Evolutionary conservation across 345 rosid species (phyloP).

Genomic region (Citrus glauca): DNA sequence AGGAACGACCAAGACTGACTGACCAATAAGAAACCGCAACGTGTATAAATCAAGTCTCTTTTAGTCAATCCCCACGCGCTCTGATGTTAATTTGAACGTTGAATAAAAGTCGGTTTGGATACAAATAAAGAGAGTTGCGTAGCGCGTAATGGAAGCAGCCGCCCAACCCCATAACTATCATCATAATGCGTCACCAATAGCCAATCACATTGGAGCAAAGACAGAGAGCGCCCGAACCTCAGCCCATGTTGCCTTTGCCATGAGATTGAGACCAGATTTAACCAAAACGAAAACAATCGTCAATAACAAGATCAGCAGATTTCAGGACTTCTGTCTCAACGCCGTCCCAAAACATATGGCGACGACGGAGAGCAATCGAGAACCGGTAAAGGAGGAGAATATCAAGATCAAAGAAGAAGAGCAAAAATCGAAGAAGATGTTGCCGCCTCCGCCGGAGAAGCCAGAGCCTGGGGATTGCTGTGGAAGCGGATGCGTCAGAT

Average conservation of each 20-base stretch:
- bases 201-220: not conserved
- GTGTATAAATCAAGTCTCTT: not conserved
- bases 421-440: conserved; percentile 9
- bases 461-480: conserved; percentile 95
- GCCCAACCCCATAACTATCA: not conserved
- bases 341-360: not conserved
- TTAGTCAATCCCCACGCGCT: not conserved
- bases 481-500: conserved; percentile 88
- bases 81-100: not conserved
- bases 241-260: not conserved
- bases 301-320: not conserved
- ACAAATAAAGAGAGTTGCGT: not conserved
- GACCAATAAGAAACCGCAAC: no score
- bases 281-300: not conserved
- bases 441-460: conserved; percentile 79
- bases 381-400: not conserved
- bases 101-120: no score
- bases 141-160: conserved; percentile 20
- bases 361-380: not conserved
- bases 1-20: no score
- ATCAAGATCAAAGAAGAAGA: conserved; percentile 5
- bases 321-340: not conserved
- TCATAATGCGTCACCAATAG: not conserved
- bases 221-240: not conserved
- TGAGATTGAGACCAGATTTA: conserved; percentile 6